A percentile compares a stretch with the other conserved stretches of the same genome.
Conservation (phyloP, 768 basidiomycete genomes). For the Lanmaoa rubissima region DNA sequence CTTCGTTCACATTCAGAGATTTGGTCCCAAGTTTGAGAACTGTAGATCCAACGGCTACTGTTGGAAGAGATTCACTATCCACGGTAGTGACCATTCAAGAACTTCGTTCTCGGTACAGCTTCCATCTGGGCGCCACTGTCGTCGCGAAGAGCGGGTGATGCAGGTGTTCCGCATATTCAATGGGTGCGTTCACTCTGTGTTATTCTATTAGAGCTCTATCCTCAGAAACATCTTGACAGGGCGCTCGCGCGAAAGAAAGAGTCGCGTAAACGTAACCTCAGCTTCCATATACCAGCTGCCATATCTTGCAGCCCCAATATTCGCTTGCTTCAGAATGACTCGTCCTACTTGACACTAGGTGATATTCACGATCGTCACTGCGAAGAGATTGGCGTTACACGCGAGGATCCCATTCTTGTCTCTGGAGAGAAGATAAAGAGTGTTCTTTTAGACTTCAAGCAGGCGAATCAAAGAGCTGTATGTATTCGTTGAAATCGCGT, state of each 20-base stretch:
- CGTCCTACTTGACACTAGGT: conserved; percentile 85
- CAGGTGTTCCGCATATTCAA: conserved; percentile 95
- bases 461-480: conserved; percentile 44
- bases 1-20: conserved; percentile 88
- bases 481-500: conserved; percentile 6
- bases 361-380: conserved; percentile 95
- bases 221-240: conserved; percentile 39
- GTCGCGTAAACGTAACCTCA: conserved; percentile 84
- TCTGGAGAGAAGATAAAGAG: conserved; percentile 82
- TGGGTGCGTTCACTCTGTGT: conserved; percentile 50
- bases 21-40: conserved; percentile 87
- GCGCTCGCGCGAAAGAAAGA: conserved; percentile 87
- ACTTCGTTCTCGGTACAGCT: conserved; percentile 91
- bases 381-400: conserved; percentile 64
- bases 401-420: conserved; percentile 86
- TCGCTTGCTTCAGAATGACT: conserved; percentile 87
- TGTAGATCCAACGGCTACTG: conserved; percentile 82
- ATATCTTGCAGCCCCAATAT: conserved; percentile 81
- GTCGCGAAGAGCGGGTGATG: conserved; percentile 90
- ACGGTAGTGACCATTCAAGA: conserved; percentile 86
- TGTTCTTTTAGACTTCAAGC: conserved; percentile 58
- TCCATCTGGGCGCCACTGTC: conserved; percentile 78
- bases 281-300: conserved; percentile 87
- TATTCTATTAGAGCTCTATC: not conserved
- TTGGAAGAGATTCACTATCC: conserved; percentile 87